A percentile compares a stretch with the other conserved stretches of the same genome.
phyloP scores from a whole-genome alignment of 495 filamentous ascomycete species.

The Amphirosellinia nigrospora region DNA sequence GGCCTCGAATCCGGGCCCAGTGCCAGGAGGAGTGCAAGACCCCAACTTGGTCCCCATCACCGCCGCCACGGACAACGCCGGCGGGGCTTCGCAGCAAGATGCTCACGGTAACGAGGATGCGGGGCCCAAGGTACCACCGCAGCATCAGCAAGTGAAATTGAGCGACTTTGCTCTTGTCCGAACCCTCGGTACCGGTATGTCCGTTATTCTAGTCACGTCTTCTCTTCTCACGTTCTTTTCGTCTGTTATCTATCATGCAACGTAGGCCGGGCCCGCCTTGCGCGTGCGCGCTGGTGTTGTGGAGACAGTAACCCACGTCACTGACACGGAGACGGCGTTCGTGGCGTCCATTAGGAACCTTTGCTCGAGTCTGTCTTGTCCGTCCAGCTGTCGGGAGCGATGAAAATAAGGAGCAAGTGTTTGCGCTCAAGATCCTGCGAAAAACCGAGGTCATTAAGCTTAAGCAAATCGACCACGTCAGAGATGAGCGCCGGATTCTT shows the following conservation, averaged over 20 bases:
- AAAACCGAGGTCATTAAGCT: slow-evolving; percentile 87
- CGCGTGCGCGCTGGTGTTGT: slow-evolving; percentile 15
- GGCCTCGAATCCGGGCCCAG: slow-evolving; percentile 33
- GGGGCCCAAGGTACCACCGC: slow-evolving; percentile 40
- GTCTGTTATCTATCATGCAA: background rate
- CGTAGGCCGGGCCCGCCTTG: background rate
- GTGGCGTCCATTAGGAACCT: slow-evolving; percentile 71
- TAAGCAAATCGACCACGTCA: slow-evolving; percentile 97
- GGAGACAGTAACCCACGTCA: background rate
- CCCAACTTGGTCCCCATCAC: slow-evolving; percentile 24
- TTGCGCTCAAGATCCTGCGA: slow-evolving; percentile 90
- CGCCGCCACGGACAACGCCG: slow-evolving; percentile 14
- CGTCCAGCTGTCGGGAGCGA: slow-evolving; percentile 62
- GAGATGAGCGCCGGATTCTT: slow-evolving; percentile 88
- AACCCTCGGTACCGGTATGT: slow-evolving; percentile 85
- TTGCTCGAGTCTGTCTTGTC: slow-evolving; percentile 92
- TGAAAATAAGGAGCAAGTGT: slow-evolving; percentile 70
- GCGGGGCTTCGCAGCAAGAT: slow-evolving; percentile 23
- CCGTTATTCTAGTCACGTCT: background rate
- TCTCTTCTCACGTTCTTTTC: background rate
- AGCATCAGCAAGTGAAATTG: slow-evolving; percentile 49
- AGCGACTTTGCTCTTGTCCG: slow-evolving; percentile 85
- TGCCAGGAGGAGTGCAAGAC: slow-evolving; percentile 34
- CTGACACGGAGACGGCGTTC: slow-evolving; percentile 19
- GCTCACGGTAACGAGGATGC: slow-evolving; percentile 21